Base-by-base conservation (phyloP, 345 rosid species). In the Cardamine chenopodiifolia region DNA sequence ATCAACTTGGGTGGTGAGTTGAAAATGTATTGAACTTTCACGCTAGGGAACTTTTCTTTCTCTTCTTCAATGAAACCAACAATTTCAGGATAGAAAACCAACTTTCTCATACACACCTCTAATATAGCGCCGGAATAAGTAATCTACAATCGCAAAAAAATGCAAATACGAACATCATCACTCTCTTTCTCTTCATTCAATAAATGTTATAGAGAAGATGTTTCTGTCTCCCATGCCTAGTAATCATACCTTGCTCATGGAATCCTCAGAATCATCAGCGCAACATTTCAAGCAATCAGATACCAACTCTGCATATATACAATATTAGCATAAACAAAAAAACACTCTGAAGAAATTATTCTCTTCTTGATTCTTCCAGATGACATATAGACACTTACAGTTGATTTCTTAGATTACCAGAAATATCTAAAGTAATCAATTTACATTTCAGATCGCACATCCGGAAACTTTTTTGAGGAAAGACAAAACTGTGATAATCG, bases 221-320 rank as follows among this genome's bases (percentile, higher is more conserved):
- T 49, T 44, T 66, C 28, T 22, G 25, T 15, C 26, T 42, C 26
- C 23, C 26, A 7, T 37, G 52, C 54, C 9, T 29, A 56, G 11
- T 70, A 60, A 49, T 20, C 66, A 62, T 80, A 90, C 99, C 98
- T 95, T 92, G 79, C 89, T 90, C 61, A 74, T 83, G 55, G 96
- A 87, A 74, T 95, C 97, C 73, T 95, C 96, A 13, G 93, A 84
- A 67, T 92, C 99, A 84, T 95, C 98, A 3, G 96, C 86, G 81
- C 99, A 95, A 77, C 99, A 92, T 65, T 89, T 92, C 83, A 89
- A 74, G 85, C 99, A 95, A 74, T 92, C 98, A 68, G 96, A 90
- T 52, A 95, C 85, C 79, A 95, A 78, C 77, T 90, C 97, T 95
- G 96, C 86, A 81, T 69, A 72, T 39, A 71, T 34, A 82, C 68